Evolutionary conservation across 2,329 filamentous ascomycete species (phyloP).

Genomic region (Metarhizium sp.): DNA sequence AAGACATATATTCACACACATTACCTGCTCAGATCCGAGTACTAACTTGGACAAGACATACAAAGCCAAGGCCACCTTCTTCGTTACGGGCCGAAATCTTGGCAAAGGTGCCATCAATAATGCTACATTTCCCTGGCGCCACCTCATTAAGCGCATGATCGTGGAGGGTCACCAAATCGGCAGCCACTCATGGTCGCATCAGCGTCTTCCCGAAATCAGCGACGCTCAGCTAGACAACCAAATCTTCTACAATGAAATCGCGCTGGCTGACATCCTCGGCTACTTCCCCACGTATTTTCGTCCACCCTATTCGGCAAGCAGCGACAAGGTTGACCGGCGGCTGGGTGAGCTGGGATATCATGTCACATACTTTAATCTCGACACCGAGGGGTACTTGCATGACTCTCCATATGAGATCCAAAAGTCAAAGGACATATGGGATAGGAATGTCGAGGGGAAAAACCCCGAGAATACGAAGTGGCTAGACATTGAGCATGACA

Average conservation of each 20-base stretch:
- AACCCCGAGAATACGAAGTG: slow-evolving; percentile 23
- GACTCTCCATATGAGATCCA: slow-evolving; percentile 37
- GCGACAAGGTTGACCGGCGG: slow-evolving; percentile 26
- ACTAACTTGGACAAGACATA: slow-evolving; percentile 16
- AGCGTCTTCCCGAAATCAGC: slow-evolving; percentile 28
- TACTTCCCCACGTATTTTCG: slow-evolving; percentile 35
- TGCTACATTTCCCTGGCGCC: slow-evolving; percentile 21
- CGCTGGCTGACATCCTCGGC: slow-evolving; percentile 29
- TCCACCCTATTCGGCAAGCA: slow-evolving; percentile 37
- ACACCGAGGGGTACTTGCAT: slow-evolving; percentile 52
- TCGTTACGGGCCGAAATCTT: slow-evolving; percentile 24
- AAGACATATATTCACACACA: neutral
- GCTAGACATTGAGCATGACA: slow-evolving; percentile 45
- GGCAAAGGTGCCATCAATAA: slow-evolving; percentile 35
- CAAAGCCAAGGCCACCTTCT: slow-evolving; percentile 29
- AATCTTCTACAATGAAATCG: slow-evolving; percentile 33
- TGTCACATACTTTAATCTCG: slow-evolving; percentile 49
- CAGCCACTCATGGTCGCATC: slow-evolving; percentile 40
- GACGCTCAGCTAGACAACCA: slow-evolving; percentile 25
- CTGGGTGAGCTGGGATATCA: slow-evolving; percentile 43
- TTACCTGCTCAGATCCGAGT: neutral
- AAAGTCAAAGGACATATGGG: slow-evolving; percentile 31
- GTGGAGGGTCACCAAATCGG: slow-evolving; percentile 50
- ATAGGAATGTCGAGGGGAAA: slow-evolving; percentile 24
- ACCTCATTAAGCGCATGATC: slow-evolving; percentile 34